Evolutionary conservation across 768 basidiomycete genomes (phyloP).

Genomic region (Phlegmacium glaucopus): DNA sequence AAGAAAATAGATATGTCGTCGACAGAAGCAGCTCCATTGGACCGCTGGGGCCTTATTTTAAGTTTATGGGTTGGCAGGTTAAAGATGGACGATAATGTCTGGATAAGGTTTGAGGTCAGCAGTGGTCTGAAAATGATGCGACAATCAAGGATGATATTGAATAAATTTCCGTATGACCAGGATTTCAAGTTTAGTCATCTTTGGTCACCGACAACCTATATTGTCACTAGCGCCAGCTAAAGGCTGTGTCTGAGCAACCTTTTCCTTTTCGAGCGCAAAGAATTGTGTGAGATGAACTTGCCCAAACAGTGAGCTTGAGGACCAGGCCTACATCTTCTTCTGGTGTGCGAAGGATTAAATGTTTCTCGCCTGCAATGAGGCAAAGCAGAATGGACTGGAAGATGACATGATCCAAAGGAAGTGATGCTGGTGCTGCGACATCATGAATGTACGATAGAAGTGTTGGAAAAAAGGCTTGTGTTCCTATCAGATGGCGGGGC

Average conservation of each 20-base stretch:
- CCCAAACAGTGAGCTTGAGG: constrained; percentile 54
- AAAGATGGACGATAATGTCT: constrained; percentile 62
- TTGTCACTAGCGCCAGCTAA: neutral
- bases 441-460: constrained; percentile 54
- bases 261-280: neutral
- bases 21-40: constrained; percentile 5
- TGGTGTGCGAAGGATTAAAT: constrained; percentile 61
- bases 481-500: constrained; percentile 34
- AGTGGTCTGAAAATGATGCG: constrained; percentile 12
- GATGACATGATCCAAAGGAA: constrained; percentile 61
- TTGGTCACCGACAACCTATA: neutral
- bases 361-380: constrained; percentile 57
- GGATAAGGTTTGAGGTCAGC: constrained; percentile 17
- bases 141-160: constrained; percentile 10
- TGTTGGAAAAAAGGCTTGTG: constrained; percentile 45
- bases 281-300: constrained; percentile 33
- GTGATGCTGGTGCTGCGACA: constrained; percentile 34
- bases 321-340: constrained; percentile 65
- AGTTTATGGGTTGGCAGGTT: constrained; percentile 55
- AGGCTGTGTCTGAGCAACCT: neutral
- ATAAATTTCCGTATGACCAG: constrained; percentile 1
- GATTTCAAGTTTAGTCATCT: no score
- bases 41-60: constrained; percentile 36
- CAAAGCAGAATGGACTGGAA: constrained; percentile 66
- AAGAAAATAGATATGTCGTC: constrained; percentile 17